Conservation (phyloP, 176 grass and related monocot genomes). For the Raddia distichophylla region DNA sequence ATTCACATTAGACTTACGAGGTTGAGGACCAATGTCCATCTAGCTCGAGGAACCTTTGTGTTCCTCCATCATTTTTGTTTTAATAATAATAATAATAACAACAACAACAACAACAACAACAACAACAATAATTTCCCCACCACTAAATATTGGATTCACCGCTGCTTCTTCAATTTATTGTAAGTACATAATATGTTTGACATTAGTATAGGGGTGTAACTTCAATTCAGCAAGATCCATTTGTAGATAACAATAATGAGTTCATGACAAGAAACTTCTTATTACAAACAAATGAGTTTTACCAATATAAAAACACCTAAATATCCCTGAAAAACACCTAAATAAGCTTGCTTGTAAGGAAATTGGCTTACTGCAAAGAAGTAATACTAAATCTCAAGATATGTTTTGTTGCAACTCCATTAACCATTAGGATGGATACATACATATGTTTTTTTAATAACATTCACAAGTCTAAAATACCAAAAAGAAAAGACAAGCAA, state of each 20-base stretch:
- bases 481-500: background rate
- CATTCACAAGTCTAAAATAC: background rate
- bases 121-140: too few species aligned
- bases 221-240: background rate
- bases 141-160: background rate
- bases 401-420: background rate
- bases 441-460: conserved; percentile 1
- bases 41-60: too few species aligned
- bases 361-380: background rate
- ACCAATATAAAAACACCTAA: background rate
- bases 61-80: background rate
- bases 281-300: background rate
- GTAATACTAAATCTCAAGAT: background rate
- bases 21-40: too few species aligned
- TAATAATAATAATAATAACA: background rate
- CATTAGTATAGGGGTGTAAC: background rate
- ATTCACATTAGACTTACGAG: conserved; percentile 7
- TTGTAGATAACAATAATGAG: background rate
- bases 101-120: too few species aligned
- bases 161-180: background rate
- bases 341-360: conserved; percentile 1
- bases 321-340: background rate
- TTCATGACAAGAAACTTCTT: background rate
- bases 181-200: background rate
- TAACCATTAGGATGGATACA: background rate